Evolutionary conservation across 2,329 filamentous ascomycete species (phyloP).

Genomic region (Arachnomyces sp.): DNA sequence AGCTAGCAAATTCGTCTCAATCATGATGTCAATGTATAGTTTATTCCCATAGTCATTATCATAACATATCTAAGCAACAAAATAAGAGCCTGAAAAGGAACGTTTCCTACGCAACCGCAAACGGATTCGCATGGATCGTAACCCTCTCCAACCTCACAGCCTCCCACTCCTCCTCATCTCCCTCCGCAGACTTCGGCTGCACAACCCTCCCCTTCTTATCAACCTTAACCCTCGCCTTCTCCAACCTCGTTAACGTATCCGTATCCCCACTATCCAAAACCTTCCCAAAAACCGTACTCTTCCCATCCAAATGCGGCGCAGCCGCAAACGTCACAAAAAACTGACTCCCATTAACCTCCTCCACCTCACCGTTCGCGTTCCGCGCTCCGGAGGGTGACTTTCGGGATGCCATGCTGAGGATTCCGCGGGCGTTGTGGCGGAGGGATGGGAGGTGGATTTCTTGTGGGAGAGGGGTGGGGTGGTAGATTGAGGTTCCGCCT

Average conservation of each 20-base stretch:
- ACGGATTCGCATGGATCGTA: slow-evolving; percentile 57
- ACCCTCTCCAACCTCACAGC: slow-evolving; percentile 48
- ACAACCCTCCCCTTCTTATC: slow-evolving; percentile 56
- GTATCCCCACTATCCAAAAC: slow-evolving; percentile 46
- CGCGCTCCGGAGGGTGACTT: slow-evolving; percentile 42
- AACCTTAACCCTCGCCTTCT: slow-evolving; percentile 52
- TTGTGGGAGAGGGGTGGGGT: slow-evolving; percentile 49
- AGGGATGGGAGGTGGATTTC: slow-evolving; percentile 53
- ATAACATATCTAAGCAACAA: no score
- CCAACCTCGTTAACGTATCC: slow-evolving; percentile 43
- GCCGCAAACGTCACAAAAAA: slow-evolving; percentile 58
- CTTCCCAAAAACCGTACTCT: slow-evolving; percentile 60
- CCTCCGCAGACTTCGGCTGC: slow-evolving; percentile 26
- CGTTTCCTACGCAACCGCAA: slow-evolving; percentile 43
- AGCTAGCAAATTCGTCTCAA: no score
- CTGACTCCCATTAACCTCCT: slow-evolving; percentile 49
- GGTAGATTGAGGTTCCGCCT: slow-evolving; percentile 50
- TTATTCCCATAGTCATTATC: no score
- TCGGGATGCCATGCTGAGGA: slow-evolving; percentile 54
- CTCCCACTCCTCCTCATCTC: slow-evolving; percentile 37
- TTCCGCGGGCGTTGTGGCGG: slow-evolving; percentile 50
- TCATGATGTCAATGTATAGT: no score
- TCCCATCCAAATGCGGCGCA: slow-evolving; percentile 57
- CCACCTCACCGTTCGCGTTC: slow-evolving; percentile 23
- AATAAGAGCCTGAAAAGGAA: no score